Base-by-base conservation (phyloP, 2,329 filamentous ascomycete species). In the Xylariaceae sp. region DNA sequence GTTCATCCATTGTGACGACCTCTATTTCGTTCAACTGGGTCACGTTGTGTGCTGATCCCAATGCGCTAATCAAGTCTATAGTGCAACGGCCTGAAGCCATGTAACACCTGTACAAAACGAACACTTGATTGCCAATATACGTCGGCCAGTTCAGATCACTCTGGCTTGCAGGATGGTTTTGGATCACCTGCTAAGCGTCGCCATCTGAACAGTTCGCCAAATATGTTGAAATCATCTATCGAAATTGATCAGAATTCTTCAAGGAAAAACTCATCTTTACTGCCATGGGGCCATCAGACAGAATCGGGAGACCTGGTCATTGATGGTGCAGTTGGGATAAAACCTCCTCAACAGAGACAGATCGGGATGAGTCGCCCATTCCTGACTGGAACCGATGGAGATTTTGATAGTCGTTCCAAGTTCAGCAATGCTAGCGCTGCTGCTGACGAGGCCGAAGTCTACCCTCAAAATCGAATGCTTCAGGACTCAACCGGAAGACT, bases 51-150 rank as follows among this genome's bases (percentile, higher is more conserved):
- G 45, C 61, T 53, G n/a, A 62, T 54, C 59, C 57, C 51, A 55
- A 49, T 51, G 59, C 56, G 57, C 66, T 70, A 62, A 70, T 59
- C 34, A 58, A 55, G 50, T 52, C 53, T 50, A 60, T 64, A 86
- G 83, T 86, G 83, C 71, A 83, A 86, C 72, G 83, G 83, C 30
- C 68, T 77, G 51, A 77, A 75, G 55, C 83, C 83, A 44, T 87
- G 84, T 71, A 78, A 77, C 60, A 82, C 80, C 23, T 87, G 84
- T 72, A 73, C 75, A 50, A 85, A 83, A 73, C 79, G 82, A 70
- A 73, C 68, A 17, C 69, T 80, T 57, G 67, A 64, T 3, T 82
- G 80, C 64, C 66, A 72, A 34, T 82, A 82, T 65, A 73, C 72
- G n/a, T 64, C 74, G 60, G 66, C 69, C 55, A 67, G 61, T 52